Conservation (phyloP, 345 rosid genomes). For the Dipteronia sinensis region DNA sequence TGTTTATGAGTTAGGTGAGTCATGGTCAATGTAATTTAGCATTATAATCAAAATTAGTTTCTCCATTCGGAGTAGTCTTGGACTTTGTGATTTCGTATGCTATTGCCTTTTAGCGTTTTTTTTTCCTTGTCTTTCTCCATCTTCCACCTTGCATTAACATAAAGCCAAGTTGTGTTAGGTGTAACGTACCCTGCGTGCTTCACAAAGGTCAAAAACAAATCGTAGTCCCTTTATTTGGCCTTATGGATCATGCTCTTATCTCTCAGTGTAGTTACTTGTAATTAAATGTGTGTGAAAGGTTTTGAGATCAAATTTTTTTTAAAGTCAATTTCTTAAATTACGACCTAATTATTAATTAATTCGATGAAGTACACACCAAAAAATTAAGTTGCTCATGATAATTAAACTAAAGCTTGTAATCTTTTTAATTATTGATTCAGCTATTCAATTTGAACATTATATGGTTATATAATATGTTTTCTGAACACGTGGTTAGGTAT, state of each 20-base stretch:
- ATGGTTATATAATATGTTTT: background rate
- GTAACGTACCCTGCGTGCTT: background rate
- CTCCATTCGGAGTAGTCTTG: background rate
- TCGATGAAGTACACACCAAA: background rate
- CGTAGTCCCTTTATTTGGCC: too few species aligned
- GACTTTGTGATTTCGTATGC: background rate
- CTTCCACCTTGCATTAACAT: background rate
- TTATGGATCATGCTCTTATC: too few species aligned
- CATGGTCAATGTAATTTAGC: slow-evolving; percentile 11
- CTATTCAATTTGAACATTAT: too few species aligned
- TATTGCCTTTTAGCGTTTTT: background rate
- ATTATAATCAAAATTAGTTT: background rate
- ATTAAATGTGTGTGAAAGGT: too few species aligned
- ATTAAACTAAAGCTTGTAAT: too few species aligned
- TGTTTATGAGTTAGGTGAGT: slow-evolving; percentile 17
- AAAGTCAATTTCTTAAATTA: background rate
- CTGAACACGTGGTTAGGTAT: slow-evolving; percentile 23
- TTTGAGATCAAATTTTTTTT: too few species aligned
- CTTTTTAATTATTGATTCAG: too few species aligned
- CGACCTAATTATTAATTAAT: background rate
- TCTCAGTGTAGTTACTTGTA: too few species aligned
- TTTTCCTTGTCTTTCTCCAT: too few species aligned
- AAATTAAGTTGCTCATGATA: background rate
- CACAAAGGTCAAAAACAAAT: background rate
- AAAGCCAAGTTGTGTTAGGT: background rate